A percentile compares a stretch with the other conserved stretches of the same genome.
phyloP scores from a whole-genome alignment of 2,329 filamentous ascomycete species.

The Plenodomus biglobosus region DNA sequence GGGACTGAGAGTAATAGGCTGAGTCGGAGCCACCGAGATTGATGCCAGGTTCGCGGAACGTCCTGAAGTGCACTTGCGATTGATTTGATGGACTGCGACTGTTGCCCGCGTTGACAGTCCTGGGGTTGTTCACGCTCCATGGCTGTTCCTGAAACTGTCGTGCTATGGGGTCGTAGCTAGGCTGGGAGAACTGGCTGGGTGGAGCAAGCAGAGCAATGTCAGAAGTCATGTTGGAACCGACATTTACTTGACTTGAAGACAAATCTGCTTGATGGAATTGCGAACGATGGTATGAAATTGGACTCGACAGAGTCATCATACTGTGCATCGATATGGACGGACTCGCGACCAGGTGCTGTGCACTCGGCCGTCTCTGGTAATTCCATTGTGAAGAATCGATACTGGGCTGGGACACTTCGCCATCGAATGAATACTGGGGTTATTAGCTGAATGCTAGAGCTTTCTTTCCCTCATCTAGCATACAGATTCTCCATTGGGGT shows the following conservation, averaged over 20 bases:
- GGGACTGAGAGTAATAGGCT: slow-evolving; percentile 34
- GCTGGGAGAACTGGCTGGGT: slow-evolving; percentile 4
- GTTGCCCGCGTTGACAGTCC: slow-evolving; percentile 8
- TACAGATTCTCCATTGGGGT: slow-evolving; percentile 3
- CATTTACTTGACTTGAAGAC: slow-evolving; percentile 4
- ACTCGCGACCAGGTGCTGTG: slow-evolving; percentile 19
- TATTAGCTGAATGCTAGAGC: slow-evolving; percentile 2
- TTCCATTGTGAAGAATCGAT: slow-evolving; percentile 12
- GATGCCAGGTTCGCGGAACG: slow-evolving; percentile 22
- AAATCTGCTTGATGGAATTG: slow-evolving; percentile 9
- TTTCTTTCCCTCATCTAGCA: neutral
- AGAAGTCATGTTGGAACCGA: slow-evolving; percentile 12
- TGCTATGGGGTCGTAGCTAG: slow-evolving; percentile 10
- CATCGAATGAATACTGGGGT: slow-evolving; percentile 13
- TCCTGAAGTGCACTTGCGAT: slow-evolving; percentile 15
- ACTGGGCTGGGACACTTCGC: slow-evolving; percentile 10
- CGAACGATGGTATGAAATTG: slow-evolving; percentile 2
- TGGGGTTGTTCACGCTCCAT: slow-evolving; percentile 31
- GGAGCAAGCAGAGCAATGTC: slow-evolving; percentile 15
- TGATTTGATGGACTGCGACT: slow-evolving; percentile 7
- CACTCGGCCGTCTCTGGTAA: slow-evolving; percentile 10
- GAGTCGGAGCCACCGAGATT: slow-evolving; percentile 37
- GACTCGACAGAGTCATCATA: slow-evolving; percentile 13
- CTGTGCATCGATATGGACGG: slow-evolving; percentile 19
- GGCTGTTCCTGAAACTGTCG: slow-evolving; percentile 26